Base-by-base conservation (phyloP, 1,139 yeast species). In the Petasospora fabianii region DNA sequence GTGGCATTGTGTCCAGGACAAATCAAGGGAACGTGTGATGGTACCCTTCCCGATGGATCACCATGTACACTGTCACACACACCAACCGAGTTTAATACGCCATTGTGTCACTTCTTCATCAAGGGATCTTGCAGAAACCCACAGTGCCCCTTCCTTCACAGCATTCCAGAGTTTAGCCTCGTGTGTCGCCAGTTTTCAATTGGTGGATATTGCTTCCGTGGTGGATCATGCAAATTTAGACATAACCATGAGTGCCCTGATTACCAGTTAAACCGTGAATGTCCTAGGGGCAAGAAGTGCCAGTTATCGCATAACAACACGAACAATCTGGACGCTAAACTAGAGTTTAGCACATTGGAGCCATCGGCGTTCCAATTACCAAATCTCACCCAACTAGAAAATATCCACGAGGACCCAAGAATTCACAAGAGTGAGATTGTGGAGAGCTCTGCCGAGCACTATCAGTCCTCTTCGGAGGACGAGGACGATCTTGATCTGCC, bases 241-340 rank as follows among this genome's bases (percentile, higher is more conserved):
- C 95, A 84, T 58, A 62, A 65, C 10, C 71, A 67, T 50, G 76
- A 75, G 42, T 84, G 95, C 58, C 94, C 95, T 0, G 92, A 84
- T 54, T 77, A 70, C 49, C 81, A 76, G 47, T 79, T 76, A 45
- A 64, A 66, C 16, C 84, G 84, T 12, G 54, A 51, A 16, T 84
- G 95, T 59, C 66, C 75, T 1, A 60, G 74, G 42, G 73, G 74
- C 1, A 59, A 53, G 18, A 55, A 61, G 15, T 82, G 88, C 53
- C 58, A 62, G 18, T 60, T 82, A 32, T 57, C 56, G 30, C 88
- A 81, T 56, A 26, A 37, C 3, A 56, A 55, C 2, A 62, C 61
- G 31, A 68, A 68, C 34, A 47, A 41, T 15, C 32, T 54, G 30
- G 58, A 61, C 32, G 68, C 49, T 1, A 44, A 44, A 33, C 32